Conservation (phyloP, 1,284 basidiomycete species). For the Phylloporus sp. region DNA sequence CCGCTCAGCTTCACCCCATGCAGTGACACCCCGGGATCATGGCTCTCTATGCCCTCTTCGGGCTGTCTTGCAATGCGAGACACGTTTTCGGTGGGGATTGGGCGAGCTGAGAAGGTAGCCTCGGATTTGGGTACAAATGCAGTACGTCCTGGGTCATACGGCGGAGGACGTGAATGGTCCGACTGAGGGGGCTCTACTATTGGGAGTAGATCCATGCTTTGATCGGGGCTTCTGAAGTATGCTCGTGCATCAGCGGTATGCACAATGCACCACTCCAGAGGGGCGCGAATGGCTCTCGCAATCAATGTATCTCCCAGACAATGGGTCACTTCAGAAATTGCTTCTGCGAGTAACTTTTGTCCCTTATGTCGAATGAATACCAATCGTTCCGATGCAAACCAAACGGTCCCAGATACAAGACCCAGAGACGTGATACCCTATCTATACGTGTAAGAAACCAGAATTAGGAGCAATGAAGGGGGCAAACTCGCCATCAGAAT, state of each 20-base stretch:
- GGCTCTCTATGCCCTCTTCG: constrained; percentile 32
- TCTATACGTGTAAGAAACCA: constrained; percentile 15
- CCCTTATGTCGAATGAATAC: constrained; percentile 44
- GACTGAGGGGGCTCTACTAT: constrained; percentile 29
- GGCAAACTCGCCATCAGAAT: constrained; percentile 60
- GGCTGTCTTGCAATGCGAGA: constrained; percentile 35
- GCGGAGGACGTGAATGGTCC: constrained; percentile 18
- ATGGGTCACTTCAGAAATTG: too few relatives aligned
- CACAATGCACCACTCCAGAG: constrained; percentile 24
- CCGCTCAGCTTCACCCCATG: constrained; percentile 57
- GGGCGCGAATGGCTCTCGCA: too few relatives aligned
- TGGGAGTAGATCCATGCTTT: constrained; percentile 29
- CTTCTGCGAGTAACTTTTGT: too few relatives aligned
- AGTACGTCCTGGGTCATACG: constrained; percentile 29
- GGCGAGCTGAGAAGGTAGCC: constrained; percentile 26
- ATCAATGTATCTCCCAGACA: too few relatives aligned
- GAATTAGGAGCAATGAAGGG: neutral
- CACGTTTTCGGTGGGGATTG: constrained; percentile 32
- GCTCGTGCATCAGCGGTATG: constrained; percentile 37
- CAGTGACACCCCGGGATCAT: constrained; percentile 46
- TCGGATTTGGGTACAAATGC: constrained; percentile 23
- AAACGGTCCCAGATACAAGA: constrained; percentile 71
- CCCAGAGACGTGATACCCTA: constrained; percentile 68
- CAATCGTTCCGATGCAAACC: constrained; percentile 79
- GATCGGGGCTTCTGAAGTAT: constrained; percentile 33